Conservation (phyloP, 176 grass and related monocot genomes). For the Cymbopogon citratus region DNA sequence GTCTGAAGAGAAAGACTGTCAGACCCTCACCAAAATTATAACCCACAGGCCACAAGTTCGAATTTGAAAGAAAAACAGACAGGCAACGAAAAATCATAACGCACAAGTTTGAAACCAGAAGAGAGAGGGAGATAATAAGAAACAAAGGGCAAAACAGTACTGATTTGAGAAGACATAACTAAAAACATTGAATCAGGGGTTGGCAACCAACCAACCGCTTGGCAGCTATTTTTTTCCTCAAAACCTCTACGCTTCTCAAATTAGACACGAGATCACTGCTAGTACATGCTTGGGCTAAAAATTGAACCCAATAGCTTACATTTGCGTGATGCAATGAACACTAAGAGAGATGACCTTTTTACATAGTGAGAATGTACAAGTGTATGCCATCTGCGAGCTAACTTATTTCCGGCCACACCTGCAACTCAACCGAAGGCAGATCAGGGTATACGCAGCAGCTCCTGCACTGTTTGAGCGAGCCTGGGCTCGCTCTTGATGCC, state of each 20-base stretch:
- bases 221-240: no score
- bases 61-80: no score
- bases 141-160: no score
- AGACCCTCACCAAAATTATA: no score
- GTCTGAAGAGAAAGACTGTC: no score
- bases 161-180: no score
- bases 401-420: conserved; percentile 15
- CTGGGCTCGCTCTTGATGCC: conserved; percentile 43
- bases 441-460: conserved; percentile 36
- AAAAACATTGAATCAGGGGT: no score
- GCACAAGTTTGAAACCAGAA: no score
- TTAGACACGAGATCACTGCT: neutral
- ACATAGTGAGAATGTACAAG: conserved; percentile 4
- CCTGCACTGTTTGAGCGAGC: conserved; percentile 45
- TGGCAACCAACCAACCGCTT: no score
- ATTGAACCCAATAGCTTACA: neutral
- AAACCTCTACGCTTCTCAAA: neutral
- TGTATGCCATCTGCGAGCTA: neutral
- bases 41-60: no score
- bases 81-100: no score
- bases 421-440: neutral
- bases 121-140: no score
- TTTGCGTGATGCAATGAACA: neutral
- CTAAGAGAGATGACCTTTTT: neutral
- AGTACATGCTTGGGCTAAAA: neutral